Percentiles rank a stretch among this genome's conserved stretches.
Conservation (phyloP, 345 rosid species). For the Microcos paniculata region DNA sequence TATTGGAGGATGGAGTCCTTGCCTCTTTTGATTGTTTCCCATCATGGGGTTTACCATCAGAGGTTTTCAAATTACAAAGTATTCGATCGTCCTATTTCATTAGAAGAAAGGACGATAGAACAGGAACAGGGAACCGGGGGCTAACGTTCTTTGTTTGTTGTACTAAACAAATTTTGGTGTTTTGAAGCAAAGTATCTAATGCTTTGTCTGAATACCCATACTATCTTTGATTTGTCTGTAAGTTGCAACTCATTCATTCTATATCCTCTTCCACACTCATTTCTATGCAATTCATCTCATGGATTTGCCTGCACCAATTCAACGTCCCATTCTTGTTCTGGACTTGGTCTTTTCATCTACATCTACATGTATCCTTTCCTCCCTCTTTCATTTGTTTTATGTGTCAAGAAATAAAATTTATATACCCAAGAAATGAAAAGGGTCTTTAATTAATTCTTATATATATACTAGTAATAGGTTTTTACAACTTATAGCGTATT, state of each 20-base stretch:
- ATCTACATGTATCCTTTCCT: not conserved
- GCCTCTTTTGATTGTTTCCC: not conserved
- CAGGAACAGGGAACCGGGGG: too few species aligned
- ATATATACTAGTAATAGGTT: too few species aligned
- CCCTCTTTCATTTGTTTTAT: not conserved
- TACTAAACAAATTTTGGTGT: conserved; percentile 14
- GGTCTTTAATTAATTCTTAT: too few species aligned
- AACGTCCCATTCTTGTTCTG: not conserved
- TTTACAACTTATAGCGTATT: too few species aligned
- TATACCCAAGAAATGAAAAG: too few species aligned
- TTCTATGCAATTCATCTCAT: not conserved
- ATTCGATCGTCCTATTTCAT: not conserved
- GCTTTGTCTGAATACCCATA: conserved; percentile 11
- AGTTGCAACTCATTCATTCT: not conserved
- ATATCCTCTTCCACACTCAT: not conserved
- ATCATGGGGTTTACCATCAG: not conserved
- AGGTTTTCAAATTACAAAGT: too few species aligned
- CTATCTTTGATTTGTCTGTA: not conserved
- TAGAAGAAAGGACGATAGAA: not conserved
- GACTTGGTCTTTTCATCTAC: not conserved
- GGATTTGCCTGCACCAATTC: conserved; percentile 12
- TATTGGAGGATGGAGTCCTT: not conserved
- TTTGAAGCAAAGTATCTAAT: conserved; percentile 48
- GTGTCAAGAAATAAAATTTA: not conserved
- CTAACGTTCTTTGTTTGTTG: conserved; percentile 5